phyloP scores from a whole-genome alignment of 257 asterid species.

The Schizonepeta tenuifolia region DNA sequence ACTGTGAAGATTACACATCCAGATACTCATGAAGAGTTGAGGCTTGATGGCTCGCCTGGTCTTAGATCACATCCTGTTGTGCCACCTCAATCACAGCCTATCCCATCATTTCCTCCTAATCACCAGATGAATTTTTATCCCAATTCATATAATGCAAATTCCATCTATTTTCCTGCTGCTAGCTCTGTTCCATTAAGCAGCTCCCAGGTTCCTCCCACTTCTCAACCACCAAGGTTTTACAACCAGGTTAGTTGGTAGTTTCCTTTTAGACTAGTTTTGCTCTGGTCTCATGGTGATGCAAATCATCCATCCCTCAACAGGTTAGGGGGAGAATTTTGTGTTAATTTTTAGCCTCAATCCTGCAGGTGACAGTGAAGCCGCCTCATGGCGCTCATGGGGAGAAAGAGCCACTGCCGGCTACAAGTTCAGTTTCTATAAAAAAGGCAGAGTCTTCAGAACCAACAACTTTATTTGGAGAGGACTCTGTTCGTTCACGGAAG shows the following conservation, averaged over 20 bases:
- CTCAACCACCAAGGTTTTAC: conserved; percentile 60
- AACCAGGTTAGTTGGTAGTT: conserved; percentile 58
- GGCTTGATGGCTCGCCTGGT: conserved; percentile 66
- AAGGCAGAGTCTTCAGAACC: conserved; percentile 49
- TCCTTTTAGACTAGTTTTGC: conserved; percentile 3
- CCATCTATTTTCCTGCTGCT: conserved; percentile 45
- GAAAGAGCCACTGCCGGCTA: conserved; percentile 48
- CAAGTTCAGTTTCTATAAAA: conserved; percentile 47
- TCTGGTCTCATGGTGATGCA: background rate
- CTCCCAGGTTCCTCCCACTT: conserved; percentile 49
- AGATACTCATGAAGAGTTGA: conserved; percentile 81
- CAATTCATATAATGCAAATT: conserved; percentile 54
- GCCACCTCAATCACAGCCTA: conserved; percentile 69
- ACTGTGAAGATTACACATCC: conserved; percentile 84
- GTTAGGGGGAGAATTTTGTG: background rate
- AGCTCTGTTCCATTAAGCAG: conserved; percentile 57
- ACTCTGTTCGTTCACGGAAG: conserved; percentile 40
- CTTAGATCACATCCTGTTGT: conserved; percentile 61
- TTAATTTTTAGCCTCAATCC: no score
- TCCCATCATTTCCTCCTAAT: conserved; percentile 63
- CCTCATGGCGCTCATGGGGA: no score
- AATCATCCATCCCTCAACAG: background rate
- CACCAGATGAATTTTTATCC: conserved; percentile 50
- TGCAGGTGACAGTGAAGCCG: conserved; percentile 75
- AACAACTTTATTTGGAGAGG: no score